Conservation (phyloP, 495 filamentous ascomycete genomes). For the Friedmanniomyces endolithicus region DNA sequence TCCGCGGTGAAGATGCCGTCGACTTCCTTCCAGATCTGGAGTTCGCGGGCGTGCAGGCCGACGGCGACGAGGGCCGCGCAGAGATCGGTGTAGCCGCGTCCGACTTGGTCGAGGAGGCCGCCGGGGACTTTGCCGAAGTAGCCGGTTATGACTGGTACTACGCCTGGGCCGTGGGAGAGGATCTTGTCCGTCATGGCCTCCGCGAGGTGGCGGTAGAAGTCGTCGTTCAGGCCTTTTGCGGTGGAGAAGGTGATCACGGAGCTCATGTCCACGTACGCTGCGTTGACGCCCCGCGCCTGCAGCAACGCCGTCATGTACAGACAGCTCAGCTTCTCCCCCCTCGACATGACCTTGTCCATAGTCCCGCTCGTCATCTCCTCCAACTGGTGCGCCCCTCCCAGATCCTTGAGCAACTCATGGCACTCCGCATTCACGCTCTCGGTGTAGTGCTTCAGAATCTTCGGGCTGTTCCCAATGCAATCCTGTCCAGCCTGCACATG, state of each 20-base stretch:
- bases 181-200: slow-evolving; percentile 54
- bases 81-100: slow-evolving; percentile 42
- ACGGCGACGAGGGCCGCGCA: slow-evolving; percentile 41
- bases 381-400: slow-evolving; percentile 43
- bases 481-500: slow-evolving; percentile 53
- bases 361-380: slow-evolving; percentile 65
- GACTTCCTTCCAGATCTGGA: slow-evolving; percentile 47
- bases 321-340: slow-evolving; percentile 89
- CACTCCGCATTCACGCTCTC: slow-evolving; percentile 64
- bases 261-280: slow-evolving; percentile 76
- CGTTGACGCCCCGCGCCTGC: slow-evolving; percentile 61
- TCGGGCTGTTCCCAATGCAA: slow-evolving; percentile 40
- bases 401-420: slow-evolving; percentile 42
- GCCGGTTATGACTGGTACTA: slow-evolving; percentile 32
- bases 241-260: slow-evolving; percentile 56
- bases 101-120: slow-evolving; percentile 36
- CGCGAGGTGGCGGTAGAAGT: slow-evolving; percentile 69
- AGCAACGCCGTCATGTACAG: slow-evolving; percentile 72
- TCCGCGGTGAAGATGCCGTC: slow-evolving; percentile 48
- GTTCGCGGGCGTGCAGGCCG: slow-evolving; percentile 36
- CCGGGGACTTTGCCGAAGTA: slow-evolving; percentile 41
- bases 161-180: slow-evolving; percentile 45
- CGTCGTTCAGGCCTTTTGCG: slow-evolving; percentile 50
- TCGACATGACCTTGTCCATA: slow-evolving; percentile 71
- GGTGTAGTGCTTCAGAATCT: slow-evolving; percentile 42